Base-by-base conservation (phyloP, 805 yeast genomes). In the Priceomyces melissophilus region DNA sequence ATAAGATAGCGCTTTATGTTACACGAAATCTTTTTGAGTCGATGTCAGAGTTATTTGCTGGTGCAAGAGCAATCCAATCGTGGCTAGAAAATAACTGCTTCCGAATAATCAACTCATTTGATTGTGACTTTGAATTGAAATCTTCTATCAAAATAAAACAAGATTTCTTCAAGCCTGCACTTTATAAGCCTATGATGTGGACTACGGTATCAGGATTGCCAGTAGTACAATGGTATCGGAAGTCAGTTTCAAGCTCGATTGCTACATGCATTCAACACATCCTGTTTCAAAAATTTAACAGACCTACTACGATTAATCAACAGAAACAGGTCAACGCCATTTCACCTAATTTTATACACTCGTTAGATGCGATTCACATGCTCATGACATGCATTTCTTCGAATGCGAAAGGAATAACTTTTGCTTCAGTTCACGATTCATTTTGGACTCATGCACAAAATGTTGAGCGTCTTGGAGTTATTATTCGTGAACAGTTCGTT, bases 341-440 rank as follows among this genome's bases (percentile, higher is more conserved):
- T 5, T 71, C 75, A 0, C 74, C 75, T 3, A 70, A 70, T 40
- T 69, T 64, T 45, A 62, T 70, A 33, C 75, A 70, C 43, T 67
- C 72, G 9, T 42, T 69, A 9, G 75, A 70, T 44, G 61, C 74
- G 2, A 52, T 59, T 3, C 75, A 70, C 43, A 53, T 70, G 54
- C 42, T 55, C 20, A 57, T 68, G 62, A 67, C 74, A 2, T 52
- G 64, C 31, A 35, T 58, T 25, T 54, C 54, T 3, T 59, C 65
- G 8, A 35, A 48, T 7, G 15, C 35, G 3, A 36, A 38, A 2
- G 39, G 39, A 1, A 48, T 68, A 12, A 48, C 61, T 4, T 69
- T 69, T 50, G 67, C 56, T 1, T 57, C 71, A 1, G 71, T 70
- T 6, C 75, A 70, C 45, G 75, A 69, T 47, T 67, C 72, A 12